Evolutionary conservation across 108 stramenopile species (phyloP).

Genomic region (Skeletonema potamos): DNA sequence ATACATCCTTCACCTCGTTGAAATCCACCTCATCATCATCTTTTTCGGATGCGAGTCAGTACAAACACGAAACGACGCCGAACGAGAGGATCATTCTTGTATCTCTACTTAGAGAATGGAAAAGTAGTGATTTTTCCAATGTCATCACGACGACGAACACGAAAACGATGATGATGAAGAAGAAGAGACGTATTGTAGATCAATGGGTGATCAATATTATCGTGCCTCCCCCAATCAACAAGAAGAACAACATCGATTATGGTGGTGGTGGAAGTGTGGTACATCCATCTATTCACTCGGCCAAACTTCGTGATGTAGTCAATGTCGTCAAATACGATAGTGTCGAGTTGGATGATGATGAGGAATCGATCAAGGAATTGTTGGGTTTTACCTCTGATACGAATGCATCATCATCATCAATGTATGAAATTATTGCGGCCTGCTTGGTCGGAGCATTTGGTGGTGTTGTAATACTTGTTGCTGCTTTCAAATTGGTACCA

Average conservation of each 20-base stretch:
- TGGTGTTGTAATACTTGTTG: background rate
- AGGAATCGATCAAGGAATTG: background rate
- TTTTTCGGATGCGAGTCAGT: too few relatives aligned
- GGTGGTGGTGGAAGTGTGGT: background rate
- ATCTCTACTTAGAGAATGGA: background rate
- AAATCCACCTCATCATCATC: too few relatives aligned
- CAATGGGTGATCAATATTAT: background rate
- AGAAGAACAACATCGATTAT: too few relatives aligned
- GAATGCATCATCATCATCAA: background rate
- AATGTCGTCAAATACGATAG: background rate
- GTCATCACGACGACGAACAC: background rate
- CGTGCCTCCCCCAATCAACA: too few relatives aligned
- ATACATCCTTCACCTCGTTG: background rate
- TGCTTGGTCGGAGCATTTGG: background rate
- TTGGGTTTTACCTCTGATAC: background rate
- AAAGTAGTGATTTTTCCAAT: background rate
- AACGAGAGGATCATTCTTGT: background rate
- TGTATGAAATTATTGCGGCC: background rate
- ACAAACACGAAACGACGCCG: background rate
- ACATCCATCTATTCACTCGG: background rate
- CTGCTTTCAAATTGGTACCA: background rate
- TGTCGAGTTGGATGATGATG: background rate
- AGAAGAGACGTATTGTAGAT: background rate
- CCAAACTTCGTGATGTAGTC: background rate
- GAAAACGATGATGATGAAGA: background rate